Conservation (phyloP, 2,329 filamentous ascomycete species). For the Fusarium concolor region DNA sequence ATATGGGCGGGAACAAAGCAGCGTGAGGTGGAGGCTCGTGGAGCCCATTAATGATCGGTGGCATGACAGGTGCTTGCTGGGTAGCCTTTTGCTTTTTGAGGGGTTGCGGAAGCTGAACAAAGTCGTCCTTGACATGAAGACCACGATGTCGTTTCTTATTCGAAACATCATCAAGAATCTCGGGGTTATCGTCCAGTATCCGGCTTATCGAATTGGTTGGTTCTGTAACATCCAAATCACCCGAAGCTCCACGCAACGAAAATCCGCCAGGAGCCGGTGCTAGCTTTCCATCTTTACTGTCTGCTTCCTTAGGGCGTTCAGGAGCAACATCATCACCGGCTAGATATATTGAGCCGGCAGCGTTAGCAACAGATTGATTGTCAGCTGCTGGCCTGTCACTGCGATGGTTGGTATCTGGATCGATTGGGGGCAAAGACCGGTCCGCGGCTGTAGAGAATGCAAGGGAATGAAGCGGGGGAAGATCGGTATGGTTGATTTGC, state of each 20-base stretch:
- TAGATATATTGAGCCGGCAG: slow-evolving; percentile 32
- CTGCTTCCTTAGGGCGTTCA: slow-evolving; percentile 41
- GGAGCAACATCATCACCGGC: slow-evolving; percentile 37
- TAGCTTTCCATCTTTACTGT: slow-evolving; percentile 41
- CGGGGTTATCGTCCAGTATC: slow-evolving; percentile 59
- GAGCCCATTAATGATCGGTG: slow-evolving; percentile 74
- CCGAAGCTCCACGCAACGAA: slow-evolving; percentile 56
- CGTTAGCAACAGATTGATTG: slow-evolving; percentile 24
- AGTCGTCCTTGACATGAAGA: slow-evolving; percentile 67
- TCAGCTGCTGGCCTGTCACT: slow-evolving; percentile 50
- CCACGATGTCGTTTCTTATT: slow-evolving; percentile 67
- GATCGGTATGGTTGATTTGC: slow-evolving; percentile 61
- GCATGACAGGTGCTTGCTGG: slow-evolving; percentile 64
- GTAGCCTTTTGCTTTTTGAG: slow-evolving; percentile 72
- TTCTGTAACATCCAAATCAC: slow-evolving; percentile 54
- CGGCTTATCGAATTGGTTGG: slow-evolving; percentile 59
- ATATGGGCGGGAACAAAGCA: slow-evolving; percentile 72
- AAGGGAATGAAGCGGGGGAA: slow-evolving; percentile 65
- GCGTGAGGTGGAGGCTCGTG: slow-evolving; percentile 71
- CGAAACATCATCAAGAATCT: slow-evolving; percentile 58
- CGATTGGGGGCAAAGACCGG: slow-evolving; percentile 64
- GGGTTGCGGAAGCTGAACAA: slow-evolving; percentile 72
- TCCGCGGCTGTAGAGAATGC: slow-evolving; percentile 58
- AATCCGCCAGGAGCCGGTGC: slow-evolving; percentile 46
- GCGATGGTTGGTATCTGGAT: slow-evolving; percentile 60